Evolutionary conservation across 1,284 basidiomycete species (phyloP).

Genomic region (Phylloboletellus chloephorus): DNA sequence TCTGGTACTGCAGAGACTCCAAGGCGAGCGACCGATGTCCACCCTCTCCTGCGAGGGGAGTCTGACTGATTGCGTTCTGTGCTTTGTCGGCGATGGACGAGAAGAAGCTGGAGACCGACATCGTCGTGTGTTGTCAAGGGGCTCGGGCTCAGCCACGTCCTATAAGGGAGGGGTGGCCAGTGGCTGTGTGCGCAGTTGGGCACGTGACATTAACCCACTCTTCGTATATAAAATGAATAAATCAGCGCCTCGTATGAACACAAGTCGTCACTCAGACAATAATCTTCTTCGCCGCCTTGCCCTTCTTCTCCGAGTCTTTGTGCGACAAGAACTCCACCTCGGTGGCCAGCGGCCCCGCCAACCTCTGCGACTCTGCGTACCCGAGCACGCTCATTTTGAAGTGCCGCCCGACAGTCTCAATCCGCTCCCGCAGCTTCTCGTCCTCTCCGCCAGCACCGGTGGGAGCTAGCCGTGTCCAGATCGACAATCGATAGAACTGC

Average conservation of each 20-base stretch:
- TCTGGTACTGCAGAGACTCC: conserved; percentile 62
- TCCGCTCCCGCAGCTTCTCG: conserved; percentile 59
- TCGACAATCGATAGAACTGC: conserved; percentile 93
- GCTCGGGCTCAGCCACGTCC: no score
- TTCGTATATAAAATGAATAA: conserved; percentile 31
- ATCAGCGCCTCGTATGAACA: conserved; percentile 24
- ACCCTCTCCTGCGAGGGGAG: conserved; percentile 47
- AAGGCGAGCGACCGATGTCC: conserved; percentile 47
- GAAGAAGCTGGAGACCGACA: conserved; percentile 58
- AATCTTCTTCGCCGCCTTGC: conserved; percentile 77
- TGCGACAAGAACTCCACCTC: conserved; percentile 94
- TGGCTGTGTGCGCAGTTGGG: conserved; percentile 21
- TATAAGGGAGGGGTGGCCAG: conserved; percentile 9
- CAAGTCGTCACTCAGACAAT: conserved; percentile 45
- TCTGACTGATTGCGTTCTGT: conserved; percentile 57
- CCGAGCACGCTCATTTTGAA: conserved; percentile 92
- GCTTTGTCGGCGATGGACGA: conserved; percentile 68
- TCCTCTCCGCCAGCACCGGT: conserved; percentile 41
- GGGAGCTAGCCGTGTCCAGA: conserved; percentile 91
- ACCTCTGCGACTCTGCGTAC: conserved; percentile 66
- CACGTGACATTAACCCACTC: conserved; percentile 20
- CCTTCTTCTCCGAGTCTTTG: conserved; percentile 95
- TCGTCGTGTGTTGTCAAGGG: conserved; percentile 28
- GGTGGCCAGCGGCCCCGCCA: conserved; percentile 79
- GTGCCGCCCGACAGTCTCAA: conserved; percentile 66